These are phyloP conservation scores for Teunomyces gatunensis DNA, from an alignment of 805 yeast genomes.

Conservation along the genomic window DNA sequence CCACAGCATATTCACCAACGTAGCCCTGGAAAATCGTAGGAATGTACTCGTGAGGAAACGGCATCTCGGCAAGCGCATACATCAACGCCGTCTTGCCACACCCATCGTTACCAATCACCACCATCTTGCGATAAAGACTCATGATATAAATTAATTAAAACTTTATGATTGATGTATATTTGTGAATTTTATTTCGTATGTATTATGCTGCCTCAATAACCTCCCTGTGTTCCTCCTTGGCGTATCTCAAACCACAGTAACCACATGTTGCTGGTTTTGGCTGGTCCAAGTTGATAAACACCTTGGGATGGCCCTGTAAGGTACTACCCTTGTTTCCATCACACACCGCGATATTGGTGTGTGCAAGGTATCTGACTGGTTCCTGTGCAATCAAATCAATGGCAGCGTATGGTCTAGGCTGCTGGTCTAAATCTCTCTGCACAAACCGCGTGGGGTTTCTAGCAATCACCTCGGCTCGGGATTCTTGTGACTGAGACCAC, in stretches of 20 bases:
- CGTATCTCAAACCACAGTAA: constrained; percentile 74
- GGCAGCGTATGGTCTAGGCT: constrained; percentile 82
- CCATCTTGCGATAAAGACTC: neutral
- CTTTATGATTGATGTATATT: too few species aligned
- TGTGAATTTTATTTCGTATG: neutral
- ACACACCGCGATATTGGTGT: constrained; percentile 67
- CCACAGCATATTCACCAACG: neutral
- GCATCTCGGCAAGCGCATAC: neutral
- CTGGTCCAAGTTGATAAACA: constrained; percentile 76
- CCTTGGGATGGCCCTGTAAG: constrained; percentile 81
- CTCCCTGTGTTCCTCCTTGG: constrained; percentile 48
- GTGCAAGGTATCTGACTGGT: constrained; percentile 62
- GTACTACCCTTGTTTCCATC: constrained; percentile 70
- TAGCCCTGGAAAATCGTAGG: constrained; percentile 1
- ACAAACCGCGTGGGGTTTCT: constrained; percentile 60
- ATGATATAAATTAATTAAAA: too few species aligned
- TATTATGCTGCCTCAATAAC: constrained; percentile 27
- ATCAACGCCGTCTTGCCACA: constrained; percentile 1
- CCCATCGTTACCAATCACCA: neutral
- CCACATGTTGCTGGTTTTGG: constrained; percentile 73
- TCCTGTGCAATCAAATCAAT: constrained; percentile 75
- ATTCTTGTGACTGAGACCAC: constrained; percentile 71
- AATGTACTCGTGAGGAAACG: neutral
- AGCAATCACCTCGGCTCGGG: constrained; percentile 54
- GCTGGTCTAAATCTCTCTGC: constrained; percentile 62